Base-by-base conservation (phyloP, 2,329 filamentous ascomycete genomes). In the Botrytis porri region DNA sequence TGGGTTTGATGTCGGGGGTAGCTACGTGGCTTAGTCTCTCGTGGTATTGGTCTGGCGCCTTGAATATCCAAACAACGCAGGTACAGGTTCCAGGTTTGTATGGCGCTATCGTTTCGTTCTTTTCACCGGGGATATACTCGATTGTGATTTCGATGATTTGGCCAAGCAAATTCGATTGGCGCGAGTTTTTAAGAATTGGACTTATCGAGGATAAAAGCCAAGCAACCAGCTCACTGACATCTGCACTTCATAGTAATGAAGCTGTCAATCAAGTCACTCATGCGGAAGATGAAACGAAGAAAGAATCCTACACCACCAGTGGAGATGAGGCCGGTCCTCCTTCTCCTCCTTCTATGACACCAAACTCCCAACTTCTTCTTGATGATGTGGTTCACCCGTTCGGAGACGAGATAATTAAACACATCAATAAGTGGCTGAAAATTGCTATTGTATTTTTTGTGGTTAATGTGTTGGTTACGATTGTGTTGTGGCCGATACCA, bases 1-100 rank as follows among this genome's bases (percentile, higher is more conserved):
- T 88, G 0, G 86, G 87, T 0, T 82, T 88, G 75, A 82, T 81
- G 0, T 86, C 85, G 0, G 86, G 86, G 0, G 81, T 88, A 9
- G 84, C 82, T 0, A 85, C 86, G 35, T 88, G 87, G 87, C 81
- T 89, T 0, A 85, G 86, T 0, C 81, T 84, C 1, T 80, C 82
- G 0, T 80, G 86, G 4, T 84, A 84, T 29, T 65, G 63, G 63
- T 65, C 63, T 37, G 63, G 63, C 1, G 87, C 86, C 2, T 82
- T 83, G 18, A 83, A 83, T 0, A 83, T 88, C 4, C 77, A 82
- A 0, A 83, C 86, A 0, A 88, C 87, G 0, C 86, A 86, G 0
- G 78, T 83, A 62, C 83, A 84, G 0, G 77, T 88, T 0, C 86
- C 87, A 0, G 87, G 85, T 63, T 81, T 88, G 1, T 88, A 86